Conservation (phyloP, 1,139 yeast genomes). For the Pichia sp. region DNA sequence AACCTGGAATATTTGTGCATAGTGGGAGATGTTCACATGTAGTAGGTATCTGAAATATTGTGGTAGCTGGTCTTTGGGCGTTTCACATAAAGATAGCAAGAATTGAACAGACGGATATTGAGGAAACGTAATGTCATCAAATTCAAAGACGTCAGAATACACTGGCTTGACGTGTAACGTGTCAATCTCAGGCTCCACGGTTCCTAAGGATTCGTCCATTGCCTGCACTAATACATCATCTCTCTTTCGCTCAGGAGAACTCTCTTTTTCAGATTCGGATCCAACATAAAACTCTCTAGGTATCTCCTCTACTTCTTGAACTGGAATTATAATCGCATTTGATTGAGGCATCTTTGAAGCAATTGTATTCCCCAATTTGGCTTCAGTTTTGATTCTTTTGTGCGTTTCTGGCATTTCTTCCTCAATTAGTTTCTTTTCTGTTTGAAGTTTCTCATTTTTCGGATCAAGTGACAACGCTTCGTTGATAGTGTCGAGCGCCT, state of each 20-base stretch:
- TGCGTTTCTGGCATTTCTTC: not conserved
- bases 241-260: not conserved
- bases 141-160: not conserved
- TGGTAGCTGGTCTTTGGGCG: constrained; percentile 15
- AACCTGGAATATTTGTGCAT: constrained; percentile 32
- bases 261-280: not conserved
- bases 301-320: constrained; percentile 38
- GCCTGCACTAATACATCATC: no score
- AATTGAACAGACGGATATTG: constrained; percentile 30
- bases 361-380: not conserved
- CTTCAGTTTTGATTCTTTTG: not conserved
- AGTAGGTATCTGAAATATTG: constrained; percentile 35
- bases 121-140: constrained; percentile 15
- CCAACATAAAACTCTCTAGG: constrained; percentile 33
- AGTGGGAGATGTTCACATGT: constrained; percentile 27
- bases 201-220: no score
- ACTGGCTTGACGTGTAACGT: no score
- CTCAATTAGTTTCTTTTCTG: constrained; percentile 12
- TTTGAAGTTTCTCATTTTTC: constrained; percentile 26
- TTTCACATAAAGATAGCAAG: constrained; percentile 22
- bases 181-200: no score
- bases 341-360: not conserved
- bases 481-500: constrained; percentile 34
- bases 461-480: constrained; percentile 43
- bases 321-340: constrained; percentile 27